Conservation (phyloP, 805 yeast genomes). For the Nakazawaea populi region DNA sequence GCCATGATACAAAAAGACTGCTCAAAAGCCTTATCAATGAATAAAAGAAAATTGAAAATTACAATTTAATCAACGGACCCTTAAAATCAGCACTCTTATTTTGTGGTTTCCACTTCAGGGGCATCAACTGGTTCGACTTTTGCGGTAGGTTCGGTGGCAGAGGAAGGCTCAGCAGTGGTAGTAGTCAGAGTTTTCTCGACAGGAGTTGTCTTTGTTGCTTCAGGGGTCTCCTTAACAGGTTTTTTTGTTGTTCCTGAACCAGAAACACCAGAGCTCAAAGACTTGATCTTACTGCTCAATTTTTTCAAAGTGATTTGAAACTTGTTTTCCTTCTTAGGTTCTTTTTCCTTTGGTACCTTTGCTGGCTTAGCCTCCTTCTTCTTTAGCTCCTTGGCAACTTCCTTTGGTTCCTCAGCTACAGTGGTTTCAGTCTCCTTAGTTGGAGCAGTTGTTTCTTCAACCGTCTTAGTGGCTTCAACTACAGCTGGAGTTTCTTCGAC, state of each 20-base stretch:
- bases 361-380: not conserved
- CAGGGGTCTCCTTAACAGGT: conserved; percentile 8
- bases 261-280: conserved; percentile 11
- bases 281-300: conserved; percentile 12
- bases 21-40: too few species aligned
- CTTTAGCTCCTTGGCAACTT: not conserved
- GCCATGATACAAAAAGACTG: not conserved
- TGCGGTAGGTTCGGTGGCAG: not conserved
- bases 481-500: conserved; percentile 5
- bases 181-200: not conserved
- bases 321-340: conserved; percentile 1
- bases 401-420: not conserved
- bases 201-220: not conserved
- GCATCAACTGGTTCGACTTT: not conserved
- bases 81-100: not conserved
- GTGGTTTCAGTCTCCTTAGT: not conserved
- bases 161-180: not conserved
- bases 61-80: not conserved
- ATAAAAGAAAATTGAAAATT: too few species aligned
- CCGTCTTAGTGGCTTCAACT: not conserved
- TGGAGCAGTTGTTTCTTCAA: not conserved
- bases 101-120: not conserved
- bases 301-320: not conserved
- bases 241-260: conserved; percentile 12
- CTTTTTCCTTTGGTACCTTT: not conserved